Base-by-base conservation (phyloP, 2,329 filamentous ascomycete genomes). In the Phialophora chinensis region DNA sequence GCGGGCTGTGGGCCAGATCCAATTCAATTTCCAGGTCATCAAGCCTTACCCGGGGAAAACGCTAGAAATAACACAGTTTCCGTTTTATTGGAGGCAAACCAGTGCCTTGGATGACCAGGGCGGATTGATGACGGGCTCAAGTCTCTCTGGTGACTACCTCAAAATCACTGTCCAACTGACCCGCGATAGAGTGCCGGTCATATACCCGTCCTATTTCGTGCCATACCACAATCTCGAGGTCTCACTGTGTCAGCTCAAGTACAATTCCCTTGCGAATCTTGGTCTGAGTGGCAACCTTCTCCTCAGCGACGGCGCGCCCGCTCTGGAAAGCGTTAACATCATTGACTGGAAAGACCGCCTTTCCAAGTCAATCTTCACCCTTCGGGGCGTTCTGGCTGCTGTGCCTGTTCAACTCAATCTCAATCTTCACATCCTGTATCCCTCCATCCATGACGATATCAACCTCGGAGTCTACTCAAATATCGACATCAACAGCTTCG, bases 41-140 rank as follows among this genome's bases (percentile, higher is more conserved):
- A 97, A 97, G 75, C 95, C 95, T 0, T 99, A 98, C 80, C 88
- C 89, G 69, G 94, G 95, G 7, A 90, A 93, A 67, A 93, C 95
- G 3, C 83, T 99, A 25, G 95, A 99, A 78, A 97, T 99, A 67
- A 96, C 95, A 0, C 93, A 98, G 75, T 99, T 98, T 73, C 95
- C 96, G 69, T 98, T 95, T 0, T 99, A 99, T 79, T 99, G 95
- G 95, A 99, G 98, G 79, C 94, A 94, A 0, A 99, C 95, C 0
- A 97, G 93, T 74, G 93, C 97, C 73, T 86, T 95, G 56, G 92
- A 97, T 76, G 91, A 93, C 55, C 90, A 91, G 27, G 95, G 87
- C 75, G 91, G 92, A 27, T 87, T 98, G 27, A 92, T 99, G 20
- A 98, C 94, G 0, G 95, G 94, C 0, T 98, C 94, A 10, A 98